Evolutionary conservation across 164 flowering plant species (phyloP).

Genomic region (Umbilicus rupestris): DNA sequence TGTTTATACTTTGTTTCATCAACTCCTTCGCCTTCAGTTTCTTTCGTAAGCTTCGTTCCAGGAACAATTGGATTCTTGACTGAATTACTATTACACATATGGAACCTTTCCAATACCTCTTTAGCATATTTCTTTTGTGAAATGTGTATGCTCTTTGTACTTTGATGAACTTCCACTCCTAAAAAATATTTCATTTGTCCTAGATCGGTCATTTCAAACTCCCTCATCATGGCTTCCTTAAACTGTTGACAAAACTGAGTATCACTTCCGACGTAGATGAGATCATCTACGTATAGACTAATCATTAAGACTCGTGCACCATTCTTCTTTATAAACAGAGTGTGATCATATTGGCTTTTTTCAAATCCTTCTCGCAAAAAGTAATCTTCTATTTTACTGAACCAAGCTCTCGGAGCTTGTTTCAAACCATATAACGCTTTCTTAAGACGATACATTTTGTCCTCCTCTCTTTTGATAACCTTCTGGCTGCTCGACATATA

Average conservation of each 20-base stretch:
- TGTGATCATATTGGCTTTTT: background rate
- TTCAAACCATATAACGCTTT: background rate
- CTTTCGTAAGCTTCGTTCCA: background rate
- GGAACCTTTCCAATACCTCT: background rate
- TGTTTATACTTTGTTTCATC: background rate
- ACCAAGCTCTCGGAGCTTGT: no score
- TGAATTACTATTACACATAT: background rate
- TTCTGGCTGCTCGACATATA: conserved; percentile 6
- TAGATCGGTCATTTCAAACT: background rate
- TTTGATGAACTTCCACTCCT: no score
- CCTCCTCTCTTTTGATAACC: background rate
- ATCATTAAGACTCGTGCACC: background rate
- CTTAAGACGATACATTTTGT: conserved; percentile 5
- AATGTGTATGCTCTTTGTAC: background rate
- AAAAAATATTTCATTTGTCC: no score
- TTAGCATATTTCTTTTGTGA: background rate
- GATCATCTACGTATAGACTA: conserved; percentile 4
- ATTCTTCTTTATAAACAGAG: background rate
- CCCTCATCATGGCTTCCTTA: background rate
- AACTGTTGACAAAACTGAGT: background rate
- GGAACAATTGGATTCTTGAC: background rate
- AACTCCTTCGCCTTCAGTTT: background rate
- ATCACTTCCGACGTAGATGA: background rate
- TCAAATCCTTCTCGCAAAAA: background rate
- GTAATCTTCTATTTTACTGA: background rate